These are phyloP conservation scores for Arctium minus DNA, from an alignment of 129 eudicot genomes.

Conservation along the genomic window DNA sequence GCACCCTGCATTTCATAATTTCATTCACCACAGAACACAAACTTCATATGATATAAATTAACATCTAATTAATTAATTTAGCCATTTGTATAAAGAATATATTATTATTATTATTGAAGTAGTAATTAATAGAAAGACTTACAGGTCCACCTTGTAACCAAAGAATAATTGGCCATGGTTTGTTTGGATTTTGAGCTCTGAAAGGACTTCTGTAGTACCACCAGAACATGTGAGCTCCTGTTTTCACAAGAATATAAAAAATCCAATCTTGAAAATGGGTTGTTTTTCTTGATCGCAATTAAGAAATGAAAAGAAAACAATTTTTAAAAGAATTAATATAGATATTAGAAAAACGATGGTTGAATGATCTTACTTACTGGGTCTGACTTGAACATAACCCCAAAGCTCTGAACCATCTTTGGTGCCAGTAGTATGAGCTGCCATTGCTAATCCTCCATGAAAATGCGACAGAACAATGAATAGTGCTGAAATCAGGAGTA, in stretches of 20 bases:
- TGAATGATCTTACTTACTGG: slow-evolving; percentile 37
- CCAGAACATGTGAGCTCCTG: slow-evolving; percentile 69
- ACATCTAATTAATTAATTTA: not conserved
- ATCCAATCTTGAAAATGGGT: not conserved
- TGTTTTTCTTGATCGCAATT: not conserved
- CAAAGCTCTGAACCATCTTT: slow-evolving; percentile 50
- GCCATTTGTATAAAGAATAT: not conserved
- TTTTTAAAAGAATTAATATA: not conserved
- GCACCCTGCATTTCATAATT: slow-evolving; percentile 35
- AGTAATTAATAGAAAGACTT: slow-evolving; percentile 19
- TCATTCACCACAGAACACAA: not conserved
- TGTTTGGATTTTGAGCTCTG: slow-evolving; percentile 43
- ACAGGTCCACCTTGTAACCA: slow-evolving; percentile 76
- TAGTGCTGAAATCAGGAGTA: slow-evolving; percentile 6
- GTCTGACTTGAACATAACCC: slow-evolving; percentile 56
- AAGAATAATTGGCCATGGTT: slow-evolving; percentile 59
- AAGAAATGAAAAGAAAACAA: not conserved
- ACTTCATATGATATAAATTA: not conserved
- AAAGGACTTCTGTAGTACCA: slow-evolving; percentile 55
- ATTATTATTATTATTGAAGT: not conserved
- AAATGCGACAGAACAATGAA: slow-evolving; percentile 26
- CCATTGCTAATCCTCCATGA: slow-evolving; percentile 28
- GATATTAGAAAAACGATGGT: not conserved
- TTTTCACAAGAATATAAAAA: slow-evolving; percentile 11
- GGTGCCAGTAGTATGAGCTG: slow-evolving; percentile 17